These are phyloP conservation scores for Biscogniauxia mediterranea DNA, from an alignment of 2,329 filamentous ascomycete genomes.

Conservation along the genomic window DNA sequence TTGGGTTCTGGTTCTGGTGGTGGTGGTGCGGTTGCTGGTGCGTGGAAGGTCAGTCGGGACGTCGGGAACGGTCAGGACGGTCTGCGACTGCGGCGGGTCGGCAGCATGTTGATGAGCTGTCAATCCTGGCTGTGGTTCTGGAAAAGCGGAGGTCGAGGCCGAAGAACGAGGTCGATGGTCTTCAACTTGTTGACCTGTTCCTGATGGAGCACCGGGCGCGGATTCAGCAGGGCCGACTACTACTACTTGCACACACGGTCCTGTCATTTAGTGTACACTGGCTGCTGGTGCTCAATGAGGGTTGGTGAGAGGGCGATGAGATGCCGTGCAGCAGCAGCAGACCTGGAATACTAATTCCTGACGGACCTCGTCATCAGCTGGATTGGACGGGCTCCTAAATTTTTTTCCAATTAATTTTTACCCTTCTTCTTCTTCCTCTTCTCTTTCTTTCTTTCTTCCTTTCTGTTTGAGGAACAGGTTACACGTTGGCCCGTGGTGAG, in stretches of 20 bases:
- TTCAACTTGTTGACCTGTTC: not conserved
- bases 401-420: not conserved
- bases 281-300: no score
- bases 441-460: not conserved
- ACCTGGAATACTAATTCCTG: no score
- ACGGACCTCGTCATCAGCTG: not conserved
- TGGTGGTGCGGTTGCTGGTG: not conserved
- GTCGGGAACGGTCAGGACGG: constrained; percentile 41
- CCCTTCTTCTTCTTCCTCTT: constrained; percentile 4
- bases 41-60: constrained; percentile 38
- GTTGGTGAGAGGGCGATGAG: no score
- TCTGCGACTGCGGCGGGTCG: constrained; percentile 20
- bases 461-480: not conserved
- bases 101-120: constrained; percentile 28
- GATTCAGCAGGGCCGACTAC: constrained; percentile 20
- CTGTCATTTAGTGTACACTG: constrained; percentile 25
- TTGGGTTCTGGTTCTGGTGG: constrained; percentile 2
- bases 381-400: no score
- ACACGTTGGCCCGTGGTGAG: not conserved
- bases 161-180: constrained; percentile 11
- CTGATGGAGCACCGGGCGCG: constrained; percentile 4
- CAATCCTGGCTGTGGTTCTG: constrained; percentile 24
- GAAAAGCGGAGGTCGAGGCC: constrained; percentile 23
- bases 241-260: constrained; percentile 20
- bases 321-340: no score